Evolutionary conservation across 75 land plant genomes (phyloP), one percentile per base, ranked within the genome.

Genomic region (Azolla pinnata): DNA sequence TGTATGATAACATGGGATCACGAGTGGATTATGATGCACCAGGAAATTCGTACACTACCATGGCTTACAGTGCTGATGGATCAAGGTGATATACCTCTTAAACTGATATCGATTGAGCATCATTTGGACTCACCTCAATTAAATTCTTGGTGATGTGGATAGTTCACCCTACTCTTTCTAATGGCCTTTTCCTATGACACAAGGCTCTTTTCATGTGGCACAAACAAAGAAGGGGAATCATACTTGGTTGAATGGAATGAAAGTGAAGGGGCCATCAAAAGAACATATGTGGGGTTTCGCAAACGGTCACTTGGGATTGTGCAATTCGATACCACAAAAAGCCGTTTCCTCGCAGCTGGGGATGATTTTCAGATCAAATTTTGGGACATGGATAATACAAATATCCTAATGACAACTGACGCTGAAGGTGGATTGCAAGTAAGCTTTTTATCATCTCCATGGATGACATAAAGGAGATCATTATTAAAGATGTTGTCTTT

Each of bases 21-120:
- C 73, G 88, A 52, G 92, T 87, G 48, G 92, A 87, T 70, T 87
- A 84, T 79, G 88, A 87, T 76, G 92, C 92, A 44, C 92, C 92
- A 23, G 88, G 92, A 33, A 69, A 67, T 28, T 87, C 85, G 72
- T 79, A 83, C 59, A 87, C 92, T 1, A 87, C 75, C 5, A 84
- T 87, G 92, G 85, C 88, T 19, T 87, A 87, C 51, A 84, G 88
- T 76, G 80, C 92, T 56, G 92, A 87, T 75, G 91, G 91, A 48
- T 42, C 84, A 54, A 83, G 90, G 88, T 82, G 24, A n/a, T n/a
- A n/a, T n/a, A n/a, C n/a, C n/a, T n/a, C n/a, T n/a, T n/a, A n/a
- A n/a, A n/a, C n/a, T n/a, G n/a, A n/a, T n/a, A n/a, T n/a, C n/a
- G n/a, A n/a, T n/a, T n/a, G n/a, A n/a, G n/a, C n/a, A n/a, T n/a